A percentile compares a stretch with the other conserved stretches of the same genome.
phyloP scores from a whole-genome alignment of 1,284 basidiomycete species.

The Athelia psychrophila region DNA sequence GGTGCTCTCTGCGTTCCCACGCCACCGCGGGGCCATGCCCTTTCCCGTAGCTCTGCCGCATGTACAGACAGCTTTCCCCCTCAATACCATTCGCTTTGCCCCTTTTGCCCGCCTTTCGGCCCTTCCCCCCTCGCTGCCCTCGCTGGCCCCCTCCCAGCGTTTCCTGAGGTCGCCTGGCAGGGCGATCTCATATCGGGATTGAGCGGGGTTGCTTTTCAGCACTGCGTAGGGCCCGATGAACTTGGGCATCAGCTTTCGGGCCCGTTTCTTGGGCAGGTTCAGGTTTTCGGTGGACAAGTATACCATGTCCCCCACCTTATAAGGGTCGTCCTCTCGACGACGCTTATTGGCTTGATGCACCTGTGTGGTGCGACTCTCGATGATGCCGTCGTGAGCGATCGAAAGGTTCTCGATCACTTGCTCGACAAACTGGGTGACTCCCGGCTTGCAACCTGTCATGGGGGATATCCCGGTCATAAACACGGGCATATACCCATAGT shows the following conservation, averaged over 20 bases:
- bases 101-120: too few species aligned
- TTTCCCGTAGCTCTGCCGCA: too few species aligned
- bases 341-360: slow-evolving; percentile 14
- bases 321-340: slow-evolving; percentile 2
- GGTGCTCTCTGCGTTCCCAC: too few species aligned
- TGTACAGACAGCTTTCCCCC: too few species aligned
- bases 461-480: slow-evolving; percentile 1
- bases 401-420: slow-evolving; percentile 5
- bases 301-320: slow-evolving; percentile 11
- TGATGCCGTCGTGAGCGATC: slow-evolving; percentile 21
- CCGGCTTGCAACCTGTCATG: slow-evolving; percentile 8
- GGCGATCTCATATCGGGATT: slow-evolving; percentile 5
- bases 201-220: not conserved
- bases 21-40: too few species aligned
- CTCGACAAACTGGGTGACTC: slow-evolving; percentile 14
- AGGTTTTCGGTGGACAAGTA: slow-evolving; percentile 17
- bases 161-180: slow-evolving; percentile 7
- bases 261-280: slow-evolving; percentile 8
- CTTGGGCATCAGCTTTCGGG: slow-evolving; percentile 8
- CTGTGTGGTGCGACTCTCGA: slow-evolving; percentile 13
- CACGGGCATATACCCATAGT: slow-evolving; percentile 6
- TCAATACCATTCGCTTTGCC: too few species aligned
- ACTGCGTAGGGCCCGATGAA: slow-evolving; percentile 12
- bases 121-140: too few species aligned
- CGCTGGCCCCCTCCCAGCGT: too few species aligned